phyloP scores from a whole-genome alignment of 2,329 filamentous ascomycete species.

The Sclerotinia trifoliorum region DNA sequence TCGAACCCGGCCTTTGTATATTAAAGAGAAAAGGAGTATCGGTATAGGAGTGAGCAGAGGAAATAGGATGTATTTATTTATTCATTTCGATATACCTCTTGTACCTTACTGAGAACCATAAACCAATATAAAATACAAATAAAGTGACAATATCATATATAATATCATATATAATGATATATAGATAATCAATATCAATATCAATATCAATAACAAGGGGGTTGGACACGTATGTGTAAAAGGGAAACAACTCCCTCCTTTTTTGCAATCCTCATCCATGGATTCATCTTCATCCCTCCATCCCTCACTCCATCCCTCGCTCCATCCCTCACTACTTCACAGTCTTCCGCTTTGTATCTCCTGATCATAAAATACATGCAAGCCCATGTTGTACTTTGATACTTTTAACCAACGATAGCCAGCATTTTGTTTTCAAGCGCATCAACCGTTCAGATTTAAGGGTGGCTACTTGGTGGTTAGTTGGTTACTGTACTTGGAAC shows the following conservation, averaged over 20 bases:
- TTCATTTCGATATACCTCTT: background rate
- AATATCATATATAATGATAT: too few relatives aligned
- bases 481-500: background rate
- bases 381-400: background rate
- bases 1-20: background rate
- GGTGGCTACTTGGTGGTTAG: too few relatives aligned
- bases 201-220: background rate
- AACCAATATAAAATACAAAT: background rate
- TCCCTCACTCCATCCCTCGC: too few relatives aligned
- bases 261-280: background rate
- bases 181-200: background rate
- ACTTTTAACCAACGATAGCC: background rate
- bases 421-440: constrained; percentile 8
- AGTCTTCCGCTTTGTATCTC: background rate
- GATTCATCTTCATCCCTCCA: background rate
- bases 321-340: background rate
- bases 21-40: background rate
- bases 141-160: too few relatives aligned
- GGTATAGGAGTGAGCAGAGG: background rate
- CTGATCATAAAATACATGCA: constrained; percentile 16
- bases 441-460: constrained; percentile 10
- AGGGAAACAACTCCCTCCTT: background rate
- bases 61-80: background rate
- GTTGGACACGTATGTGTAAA: constrained; percentile 16
- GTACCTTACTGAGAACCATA: background rate